These are phyloP conservation scores for Aspergillus niger DNA, from an alignment of 2,329 filamentous ascomycete genomes.

Conservation along the genomic window DNA sequence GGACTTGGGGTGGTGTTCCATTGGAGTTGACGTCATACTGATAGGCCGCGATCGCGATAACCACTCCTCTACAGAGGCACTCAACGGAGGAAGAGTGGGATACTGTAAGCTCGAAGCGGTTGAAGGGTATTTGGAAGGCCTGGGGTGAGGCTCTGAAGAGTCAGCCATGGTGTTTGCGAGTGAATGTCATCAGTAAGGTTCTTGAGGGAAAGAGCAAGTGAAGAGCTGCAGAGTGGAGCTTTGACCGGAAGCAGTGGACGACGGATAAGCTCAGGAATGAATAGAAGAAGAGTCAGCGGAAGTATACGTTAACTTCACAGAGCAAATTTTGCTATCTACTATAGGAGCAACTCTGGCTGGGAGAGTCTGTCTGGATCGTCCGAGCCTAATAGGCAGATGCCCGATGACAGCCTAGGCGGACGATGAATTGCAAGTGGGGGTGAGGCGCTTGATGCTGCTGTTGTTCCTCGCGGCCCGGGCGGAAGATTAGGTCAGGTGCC, in stretches of 20 bases:
- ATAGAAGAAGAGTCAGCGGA: conserved; percentile 17
- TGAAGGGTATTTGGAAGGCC: conserved; percentile 30
- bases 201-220: conserved; percentile 17
- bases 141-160: conserved; percentile 35
- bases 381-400: conserved; percentile 28
- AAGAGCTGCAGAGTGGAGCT: conserved; percentile 21
- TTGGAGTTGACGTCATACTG: conserved; percentile 42
- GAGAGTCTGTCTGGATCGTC: conserved; percentile 12
- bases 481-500: conserved; percentile 23
- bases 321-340: conserved; percentile 10
- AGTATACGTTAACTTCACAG: conserved; percentile 22
- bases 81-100: conserved; percentile 44
- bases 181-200: conserved; percentile 23
- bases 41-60: conserved; percentile 44
- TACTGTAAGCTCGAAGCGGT: conserved; percentile 39
- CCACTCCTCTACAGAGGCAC: conserved; percentile 45
- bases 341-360: conserved; percentile 6
- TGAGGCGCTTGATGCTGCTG: conserved; percentile 9
- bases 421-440: conserved; percentile 19
- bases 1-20: conserved; percentile 32
- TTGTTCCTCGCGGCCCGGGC: conserved; percentile 14
- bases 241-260: conserved; percentile 21
- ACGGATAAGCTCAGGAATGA: conserved; percentile 17
- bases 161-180: conserved; percentile 39
- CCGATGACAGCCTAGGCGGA: conserved; percentile 22